phyloP scores from a whole-genome alignment of 202 grass and related monocot genomes.

The Schoenoplectus triqueter region DNA sequence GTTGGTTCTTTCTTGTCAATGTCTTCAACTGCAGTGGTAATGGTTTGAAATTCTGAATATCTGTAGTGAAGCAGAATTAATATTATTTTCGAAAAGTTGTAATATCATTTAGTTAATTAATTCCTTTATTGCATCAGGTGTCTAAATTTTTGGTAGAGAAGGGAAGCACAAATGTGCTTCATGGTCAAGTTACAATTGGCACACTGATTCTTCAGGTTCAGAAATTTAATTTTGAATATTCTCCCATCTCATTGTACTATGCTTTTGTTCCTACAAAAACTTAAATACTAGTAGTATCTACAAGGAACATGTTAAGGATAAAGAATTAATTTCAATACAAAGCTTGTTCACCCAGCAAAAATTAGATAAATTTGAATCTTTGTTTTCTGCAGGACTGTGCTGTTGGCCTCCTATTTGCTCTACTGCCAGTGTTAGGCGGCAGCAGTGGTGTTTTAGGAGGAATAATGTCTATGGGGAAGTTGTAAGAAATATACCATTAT shows the following conservation, averaged over 20 bases:
- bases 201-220: conserved; percentile 91
- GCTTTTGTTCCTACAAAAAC: background rate
- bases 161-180: conserved; percentile 79
- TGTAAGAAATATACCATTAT: conserved; percentile 60
- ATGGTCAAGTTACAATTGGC: conserved; percentile 98
- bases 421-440: conserved; percentile 93
- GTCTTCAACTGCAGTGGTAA: conserved; percentile 99
- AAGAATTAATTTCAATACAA: background rate
- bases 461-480: conserved; percentile 89
- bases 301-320: background rate
- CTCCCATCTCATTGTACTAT: background rate
- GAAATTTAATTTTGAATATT: background rate
- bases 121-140: conserved; percentile 57
- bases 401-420: conserved; percentile 88
- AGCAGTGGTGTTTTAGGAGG: conserved; percentile 82
- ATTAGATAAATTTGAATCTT: conserved; percentile 20
- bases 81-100: background rate
- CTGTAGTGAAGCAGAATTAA: conserved; percentile 31
- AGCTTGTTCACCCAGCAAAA: background rate
- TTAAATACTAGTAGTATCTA: background rate
- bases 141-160: conserved; percentile 95
- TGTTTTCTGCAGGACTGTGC: conserved; percentile 86
- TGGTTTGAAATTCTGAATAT: conserved; percentile 6
- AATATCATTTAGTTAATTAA: conserved; percentile 42
- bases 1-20: conserved; percentile 99